Evolutionary conservation across 169 alveolate species (phyloP), one percentile per base, ranked within the genome.

Genomic region (Blepharisma undulans): DNA sequence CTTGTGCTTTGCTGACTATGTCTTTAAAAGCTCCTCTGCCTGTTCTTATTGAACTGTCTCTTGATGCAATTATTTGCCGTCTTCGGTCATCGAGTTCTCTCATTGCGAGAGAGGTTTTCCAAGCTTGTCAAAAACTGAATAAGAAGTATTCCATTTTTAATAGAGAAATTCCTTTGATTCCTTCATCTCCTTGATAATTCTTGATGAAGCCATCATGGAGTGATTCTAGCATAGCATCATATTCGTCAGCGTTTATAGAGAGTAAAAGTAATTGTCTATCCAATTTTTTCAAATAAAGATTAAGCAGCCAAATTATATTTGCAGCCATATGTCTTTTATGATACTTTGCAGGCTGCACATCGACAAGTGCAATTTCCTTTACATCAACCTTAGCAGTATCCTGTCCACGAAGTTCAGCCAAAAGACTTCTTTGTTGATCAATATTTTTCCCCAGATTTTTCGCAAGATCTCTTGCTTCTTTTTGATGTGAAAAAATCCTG

Each of bases 71-170:
- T 74, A 74, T 29, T 74, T 74, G 80, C 12, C 33, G 8, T 74
- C 33, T 74, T 29, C 80, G 29, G 29, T 74, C 80, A 25, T 74
- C 80, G 7, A 74, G 48, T 18, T 74, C 80, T 25, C 30, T 25
- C 36, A 25, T 25, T 25, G 48, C 80, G 12, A 74, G 80, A 25
- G 33, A 29, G 80, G 80, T 74, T 74, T 74, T 59, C 7, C 29
- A 82, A 22, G 89, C 77, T 36, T 22, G 29, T 4, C 71, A 82
- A 21, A 82, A 33, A 33, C 71, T 25, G 21, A 82, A 82, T 60
- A 82, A 82, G 60, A 82, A 82, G 76, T 82, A 82, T 30, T 82
- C 89, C 29, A 82, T 82, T 14, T 60, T 21, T 32, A 82, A 72
- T 10, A 82, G 22, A 6, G 89, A 82, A 36, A 82, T 33, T 4